These are phyloP conservation scores for Gentiana dahurica DNA, from an alignment of 257 asterid genomes.

Conservation along the genomic window DNA sequence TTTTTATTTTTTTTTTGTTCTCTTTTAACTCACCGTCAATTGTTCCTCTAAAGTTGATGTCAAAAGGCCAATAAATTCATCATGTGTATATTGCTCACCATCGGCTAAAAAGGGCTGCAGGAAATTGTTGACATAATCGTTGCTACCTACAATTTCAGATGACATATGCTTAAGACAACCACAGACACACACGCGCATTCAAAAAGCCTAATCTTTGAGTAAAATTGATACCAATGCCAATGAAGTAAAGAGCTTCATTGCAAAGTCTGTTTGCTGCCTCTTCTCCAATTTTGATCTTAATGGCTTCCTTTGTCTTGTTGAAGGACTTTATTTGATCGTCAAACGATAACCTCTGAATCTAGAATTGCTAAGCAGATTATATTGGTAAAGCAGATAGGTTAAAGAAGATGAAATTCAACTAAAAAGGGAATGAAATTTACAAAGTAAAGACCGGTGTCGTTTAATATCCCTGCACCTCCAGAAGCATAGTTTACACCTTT, in stretches of 20 bases:
- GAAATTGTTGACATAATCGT: constrained; percentile 72
- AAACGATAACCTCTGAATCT: constrained; percentile 67
- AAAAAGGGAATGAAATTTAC: constrained; percentile 20
- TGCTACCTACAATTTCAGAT: constrained; percentile 51
- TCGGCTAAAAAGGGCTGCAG: constrained; percentile 66
- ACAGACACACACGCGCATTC: no score
- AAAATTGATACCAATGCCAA: constrained; percentile 46
- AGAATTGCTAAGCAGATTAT: neutral
- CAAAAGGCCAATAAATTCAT: constrained; percentile 45
- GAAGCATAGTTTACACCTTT: constrained; percentile 82
- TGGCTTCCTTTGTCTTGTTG: constrained; percentile 37
- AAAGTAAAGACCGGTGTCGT: constrained; percentile 75
- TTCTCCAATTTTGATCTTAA: constrained; percentile 49
- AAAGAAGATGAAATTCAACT: neutral
- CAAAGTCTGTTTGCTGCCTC: constrained; percentile 46
- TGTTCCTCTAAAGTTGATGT: constrained; percentile 51
- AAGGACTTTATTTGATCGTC: constrained; percentile 57
- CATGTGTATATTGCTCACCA: constrained; percentile 58
- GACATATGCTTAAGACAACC: neutral
- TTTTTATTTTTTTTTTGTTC: no score
- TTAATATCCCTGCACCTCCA: constrained; percentile 90
- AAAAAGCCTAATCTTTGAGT: neutral
- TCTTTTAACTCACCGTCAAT: constrained; percentile 25
- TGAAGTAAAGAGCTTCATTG: constrained; percentile 47
- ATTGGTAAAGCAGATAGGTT: neutral